Evolutionary conservation across 2,329 filamentous ascomycete species (phyloP).

Genomic region (Pochonia chlamydosporia): DNA sequence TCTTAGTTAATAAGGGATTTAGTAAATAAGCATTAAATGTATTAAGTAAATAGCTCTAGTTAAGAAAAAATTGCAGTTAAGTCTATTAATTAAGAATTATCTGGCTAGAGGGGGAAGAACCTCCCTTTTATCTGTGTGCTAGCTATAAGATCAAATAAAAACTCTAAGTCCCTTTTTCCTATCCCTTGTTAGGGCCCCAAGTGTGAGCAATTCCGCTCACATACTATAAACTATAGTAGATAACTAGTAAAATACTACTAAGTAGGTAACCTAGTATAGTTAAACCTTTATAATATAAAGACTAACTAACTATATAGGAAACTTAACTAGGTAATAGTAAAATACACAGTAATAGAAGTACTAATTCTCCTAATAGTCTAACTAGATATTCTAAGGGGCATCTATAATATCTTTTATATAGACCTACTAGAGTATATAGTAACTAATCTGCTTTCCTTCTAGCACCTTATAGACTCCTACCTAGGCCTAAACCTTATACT

Average conservation of each 20-base stretch:
- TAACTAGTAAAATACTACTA: neutral
- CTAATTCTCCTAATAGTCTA: neutral
- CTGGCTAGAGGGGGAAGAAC: no score
- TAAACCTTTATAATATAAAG: constrained; percentile 1
- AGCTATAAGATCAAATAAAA: no score
- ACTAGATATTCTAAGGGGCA: constrained; percentile 1
- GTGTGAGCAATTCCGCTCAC: no score
- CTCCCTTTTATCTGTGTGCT: no score
- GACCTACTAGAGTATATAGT: neutral
- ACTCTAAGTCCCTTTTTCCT: no score
- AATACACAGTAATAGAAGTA: constrained; percentile 2
- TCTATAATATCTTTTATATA: neutral
- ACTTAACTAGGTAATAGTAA: neutral
- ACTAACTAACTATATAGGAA: constrained; percentile 2
- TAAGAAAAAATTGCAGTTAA: no score
- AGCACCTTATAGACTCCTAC: neutral
- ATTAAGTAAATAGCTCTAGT: no score
- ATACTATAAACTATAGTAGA: neutral
- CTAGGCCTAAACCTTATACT: neutral
- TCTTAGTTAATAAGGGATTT: no score
- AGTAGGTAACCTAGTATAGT: neutral
- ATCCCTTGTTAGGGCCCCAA: no score
- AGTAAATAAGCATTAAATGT: no score
- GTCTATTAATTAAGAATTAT: no score
- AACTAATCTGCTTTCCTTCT: neutral